Conservation (phyloP, 116 monocot genomes). For the Phalaenopsis hybrid region DNA sequence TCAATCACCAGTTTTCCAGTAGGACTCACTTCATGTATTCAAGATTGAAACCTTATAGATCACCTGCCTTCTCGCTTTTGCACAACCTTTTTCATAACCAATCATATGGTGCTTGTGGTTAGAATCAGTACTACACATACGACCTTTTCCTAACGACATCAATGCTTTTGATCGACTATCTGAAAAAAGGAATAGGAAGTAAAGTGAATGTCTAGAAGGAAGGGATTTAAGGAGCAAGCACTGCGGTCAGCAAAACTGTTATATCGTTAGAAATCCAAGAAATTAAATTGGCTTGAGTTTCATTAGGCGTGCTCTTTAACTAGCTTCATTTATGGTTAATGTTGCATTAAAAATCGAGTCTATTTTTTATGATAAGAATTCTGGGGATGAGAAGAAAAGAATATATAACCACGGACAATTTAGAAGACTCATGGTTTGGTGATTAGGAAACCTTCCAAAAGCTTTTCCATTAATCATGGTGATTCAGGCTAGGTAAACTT, state of each 20-base stretch:
- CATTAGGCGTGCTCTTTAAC: not conserved
- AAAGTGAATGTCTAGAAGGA: no score
- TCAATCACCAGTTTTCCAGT: not conserved
- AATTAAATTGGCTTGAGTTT: no score
- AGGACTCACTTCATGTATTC: not conserved
- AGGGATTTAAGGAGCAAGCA: no score
- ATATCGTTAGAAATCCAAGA: no score
- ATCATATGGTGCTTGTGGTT: not conserved
- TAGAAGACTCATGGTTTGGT: not conserved
- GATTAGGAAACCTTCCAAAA: not conserved
- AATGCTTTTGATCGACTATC: no score
- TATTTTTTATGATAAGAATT: not conserved
- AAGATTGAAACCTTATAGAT: no score
- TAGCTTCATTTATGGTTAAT: not conserved
- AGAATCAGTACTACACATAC: not conserved
- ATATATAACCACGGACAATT: not conserved
- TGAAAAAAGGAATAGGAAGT: no score
- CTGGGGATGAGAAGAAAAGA: not conserved
- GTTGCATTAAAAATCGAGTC: not conserved
- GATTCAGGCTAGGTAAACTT: conserved; percentile 1
- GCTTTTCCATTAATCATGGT: not conserved
- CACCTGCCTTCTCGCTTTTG: not conserved
- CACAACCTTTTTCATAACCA: not conserved
- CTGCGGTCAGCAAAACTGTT: no score
- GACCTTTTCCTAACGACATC: no score